Conservation (phyloP, 345 rosid species). For the Brassica juncea region DNA sequence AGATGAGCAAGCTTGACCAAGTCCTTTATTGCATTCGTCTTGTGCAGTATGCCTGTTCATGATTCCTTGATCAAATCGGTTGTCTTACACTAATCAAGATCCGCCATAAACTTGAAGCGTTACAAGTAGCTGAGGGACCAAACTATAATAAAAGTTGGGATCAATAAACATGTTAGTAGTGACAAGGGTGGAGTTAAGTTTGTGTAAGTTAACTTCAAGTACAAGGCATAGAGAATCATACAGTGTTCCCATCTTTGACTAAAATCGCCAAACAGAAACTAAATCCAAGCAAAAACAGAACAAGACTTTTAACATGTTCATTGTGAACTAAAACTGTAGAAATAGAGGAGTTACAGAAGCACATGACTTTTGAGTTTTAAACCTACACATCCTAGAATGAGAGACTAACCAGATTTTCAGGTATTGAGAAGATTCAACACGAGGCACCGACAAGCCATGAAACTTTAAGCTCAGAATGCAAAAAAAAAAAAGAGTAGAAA, state of each 20-base stretch:
- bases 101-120: neutral
- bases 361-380: neutral
- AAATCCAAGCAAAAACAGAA: neutral
- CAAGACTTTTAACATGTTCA: neutral
- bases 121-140: constrained; percentile 8
- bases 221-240: neutral
- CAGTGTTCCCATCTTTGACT: neutral
- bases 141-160: neutral
- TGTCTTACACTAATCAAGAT: constrained; percentile 22
- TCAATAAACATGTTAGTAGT: neutral
- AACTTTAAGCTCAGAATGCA: neutral
- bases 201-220: neutral
- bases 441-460: neutral
- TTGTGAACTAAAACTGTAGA: neutral
- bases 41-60: constrained; percentile 42
- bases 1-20: constrained; percentile 40
- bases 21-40: constrained; percentile 44
- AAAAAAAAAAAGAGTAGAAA: neutral
- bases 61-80: constrained; percentile 20
- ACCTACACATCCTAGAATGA: neutral
- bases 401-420: neutral
- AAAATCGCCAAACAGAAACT: neutral
- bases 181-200: neutral
- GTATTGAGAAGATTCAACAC: neutral
- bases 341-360: neutral